These are phyloP conservation scores for Leptographium galeiforme DNA, from an alignment of 2,329 filamentous ascomycete species.

Conservation along the genomic window DNA sequence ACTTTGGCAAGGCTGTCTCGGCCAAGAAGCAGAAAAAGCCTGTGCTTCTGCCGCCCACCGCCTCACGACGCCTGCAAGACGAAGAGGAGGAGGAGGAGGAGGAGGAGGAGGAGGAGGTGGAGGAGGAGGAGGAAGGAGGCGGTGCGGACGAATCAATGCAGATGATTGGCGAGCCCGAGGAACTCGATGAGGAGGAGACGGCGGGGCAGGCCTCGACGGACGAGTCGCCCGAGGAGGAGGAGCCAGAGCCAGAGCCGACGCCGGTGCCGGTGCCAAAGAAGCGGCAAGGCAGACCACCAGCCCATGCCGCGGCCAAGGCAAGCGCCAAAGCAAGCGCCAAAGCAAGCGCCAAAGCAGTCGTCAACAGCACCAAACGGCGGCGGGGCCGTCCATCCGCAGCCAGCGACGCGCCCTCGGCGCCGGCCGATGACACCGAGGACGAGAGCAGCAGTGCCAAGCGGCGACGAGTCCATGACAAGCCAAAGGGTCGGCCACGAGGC, in stretches of 20 bases:
- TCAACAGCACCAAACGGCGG: conserved; percentile 1
- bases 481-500: not conserved
- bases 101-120: conserved; percentile 15
- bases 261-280: not conserved
- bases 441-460: conserved; percentile 8
- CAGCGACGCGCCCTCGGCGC: conserved; percentile 10
- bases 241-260: conserved; percentile 7
- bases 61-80: conserved; percentile 10
- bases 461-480: not conserved
- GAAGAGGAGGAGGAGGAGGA: conserved; percentile 15
- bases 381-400: conserved; percentile 1
- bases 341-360: not conserved
- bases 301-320: conserved; percentile 1
- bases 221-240: not conserved
- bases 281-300: not conserved
- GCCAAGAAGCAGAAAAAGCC: conserved; percentile 13
- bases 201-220: too few relatives aligned
- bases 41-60: not conserved
- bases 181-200: conserved; percentile 10
- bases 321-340: not conserved
- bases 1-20: conserved; percentile 28
- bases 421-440: conserved; percentile 15
- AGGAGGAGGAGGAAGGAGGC: not conserved
- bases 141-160: conserved; percentile 6
- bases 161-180: too few relatives aligned